phyloP scores from a whole-genome alignment of 1,139 yeast species.

The Kluyveromyces marxianus region DNA sequence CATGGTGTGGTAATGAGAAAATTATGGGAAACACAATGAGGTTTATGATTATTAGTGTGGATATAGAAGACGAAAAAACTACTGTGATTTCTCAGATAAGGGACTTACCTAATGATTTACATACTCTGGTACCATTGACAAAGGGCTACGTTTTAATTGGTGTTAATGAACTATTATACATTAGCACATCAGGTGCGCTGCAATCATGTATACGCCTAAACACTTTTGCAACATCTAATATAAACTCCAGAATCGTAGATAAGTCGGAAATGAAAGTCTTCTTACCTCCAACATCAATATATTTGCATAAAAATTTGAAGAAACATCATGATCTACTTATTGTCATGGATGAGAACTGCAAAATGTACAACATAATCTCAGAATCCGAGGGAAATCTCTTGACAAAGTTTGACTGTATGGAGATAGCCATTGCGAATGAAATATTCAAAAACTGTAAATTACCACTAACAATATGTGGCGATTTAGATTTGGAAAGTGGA shows the following conservation, averaged over 20 bases:
- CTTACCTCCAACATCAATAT: constrained; percentile 16
- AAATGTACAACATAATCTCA: constrained; percentile 21
- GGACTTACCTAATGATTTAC: constrained; percentile 69
- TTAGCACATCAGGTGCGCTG: constrained; percentile 66
- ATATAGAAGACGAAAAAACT: constrained; percentile 11
- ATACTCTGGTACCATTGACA: constrained; percentile 54
- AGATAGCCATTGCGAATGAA: constrained; percentile 27
- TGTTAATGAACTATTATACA: constrained; percentile 67
- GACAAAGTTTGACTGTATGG: constrained; percentile 23
- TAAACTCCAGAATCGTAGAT: constrained; percentile 23
- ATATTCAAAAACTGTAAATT: constrained; percentile 20
- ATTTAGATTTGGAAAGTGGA: constrained; percentile 12
- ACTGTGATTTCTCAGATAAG: constrained; percentile 22
- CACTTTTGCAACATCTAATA: constrained; percentile 19
- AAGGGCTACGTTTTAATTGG: constrained; percentile 72
- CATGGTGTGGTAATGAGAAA: constrained; percentile 64
- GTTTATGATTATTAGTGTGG: constrained; percentile 19
- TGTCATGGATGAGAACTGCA: constrained; percentile 23
- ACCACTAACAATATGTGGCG: constrained; percentile 23
- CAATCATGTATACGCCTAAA: constrained; percentile 25
- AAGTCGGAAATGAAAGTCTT: constrained; percentile 19
- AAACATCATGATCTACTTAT: constrained; percentile 19
- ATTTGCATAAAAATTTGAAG: constrained; percentile 13
- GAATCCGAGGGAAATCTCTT: constrained; percentile 28
- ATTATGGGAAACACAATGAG: constrained; percentile 20